Evolutionary conservation across 352 stramenopile genomes (phyloP).

Genomic region (Pythium brassicae): DNA sequence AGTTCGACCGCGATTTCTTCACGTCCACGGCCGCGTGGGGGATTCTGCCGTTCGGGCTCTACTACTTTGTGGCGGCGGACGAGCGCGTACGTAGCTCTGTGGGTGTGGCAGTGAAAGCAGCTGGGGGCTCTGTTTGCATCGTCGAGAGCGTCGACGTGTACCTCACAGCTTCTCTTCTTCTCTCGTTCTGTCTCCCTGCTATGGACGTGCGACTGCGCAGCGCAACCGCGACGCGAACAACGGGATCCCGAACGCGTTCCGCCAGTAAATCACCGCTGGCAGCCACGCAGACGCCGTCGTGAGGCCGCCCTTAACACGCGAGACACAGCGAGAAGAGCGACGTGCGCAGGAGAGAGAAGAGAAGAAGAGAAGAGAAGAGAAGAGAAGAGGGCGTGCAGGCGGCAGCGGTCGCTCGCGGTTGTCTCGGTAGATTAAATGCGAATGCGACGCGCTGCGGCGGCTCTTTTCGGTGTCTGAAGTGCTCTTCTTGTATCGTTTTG

Average conservation of each 20-base stretch:
- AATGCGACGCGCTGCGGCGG: too few relatives aligned
- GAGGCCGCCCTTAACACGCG: too few relatives aligned
- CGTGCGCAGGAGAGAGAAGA: background rate
- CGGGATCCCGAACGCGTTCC: conserved; percentile 52
- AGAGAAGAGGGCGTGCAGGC: too few relatives aligned
- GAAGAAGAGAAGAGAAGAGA: too few relatives aligned
- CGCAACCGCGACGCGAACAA: conserved; percentile 15
- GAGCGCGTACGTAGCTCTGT: conserved; percentile 50
- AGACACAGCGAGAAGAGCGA: background rate
- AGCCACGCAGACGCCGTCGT: background rate
- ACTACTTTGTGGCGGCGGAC: conserved; percentile 50
- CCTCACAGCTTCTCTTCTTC: background rate
- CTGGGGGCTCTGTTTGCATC: background rate
- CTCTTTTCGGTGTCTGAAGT: too few relatives aligned
- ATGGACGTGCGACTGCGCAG: background rate
- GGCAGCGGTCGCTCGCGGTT: too few relatives aligned
- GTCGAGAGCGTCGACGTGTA: background rate
- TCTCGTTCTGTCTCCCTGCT: background rate
- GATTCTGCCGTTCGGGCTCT: conserved; percentile 51
- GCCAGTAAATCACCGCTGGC: conserved; percentile 31
- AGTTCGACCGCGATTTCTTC: conserved; percentile 71
- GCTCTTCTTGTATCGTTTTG: too few relatives aligned
- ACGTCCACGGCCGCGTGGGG: conserved; percentile 43
- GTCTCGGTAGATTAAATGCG: too few relatives aligned
- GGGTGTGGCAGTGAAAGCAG: background rate